These are phyloP conservation scores for Scalesia atractyloides DNA, from an alignment of 129 eudicot species.

Conservation along the genomic window DNA sequence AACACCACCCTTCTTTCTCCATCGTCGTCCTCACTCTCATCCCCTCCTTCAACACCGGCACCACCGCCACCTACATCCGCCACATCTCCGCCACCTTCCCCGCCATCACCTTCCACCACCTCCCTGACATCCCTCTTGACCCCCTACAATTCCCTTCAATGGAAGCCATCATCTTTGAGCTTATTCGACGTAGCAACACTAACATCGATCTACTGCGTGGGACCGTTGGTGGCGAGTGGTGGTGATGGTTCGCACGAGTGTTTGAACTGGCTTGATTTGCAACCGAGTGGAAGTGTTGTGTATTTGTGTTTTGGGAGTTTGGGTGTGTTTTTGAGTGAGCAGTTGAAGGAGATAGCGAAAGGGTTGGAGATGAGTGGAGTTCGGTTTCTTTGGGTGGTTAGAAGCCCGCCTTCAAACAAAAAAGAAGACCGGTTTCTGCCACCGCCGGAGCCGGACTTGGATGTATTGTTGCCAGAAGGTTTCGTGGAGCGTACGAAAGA, in stretches of 20 bases:
- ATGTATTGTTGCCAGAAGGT: slow-evolving; percentile 38
- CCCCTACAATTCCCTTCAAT: slow-evolving; percentile 32
- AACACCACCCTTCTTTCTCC: slow-evolving; percentile 33
- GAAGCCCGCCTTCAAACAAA: slow-evolving; percentile 39
- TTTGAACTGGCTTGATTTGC: slow-evolving; percentile 41
- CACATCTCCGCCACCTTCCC: slow-evolving; percentile 42
- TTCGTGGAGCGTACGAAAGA: slow-evolving; percentile 36
- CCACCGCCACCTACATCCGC: slow-evolving; percentile 38
- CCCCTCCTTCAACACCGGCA: slow-evolving; percentile 36
- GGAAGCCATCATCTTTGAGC: slow-evolving; percentile 43
- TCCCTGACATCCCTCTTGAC: slow-evolving; percentile 42
- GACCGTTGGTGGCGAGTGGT: slow-evolving; percentile 49
- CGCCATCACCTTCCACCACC: slow-evolving; percentile 50
- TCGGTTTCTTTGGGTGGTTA: slow-evolving; percentile 51
- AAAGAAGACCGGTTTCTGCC: slow-evolving; percentile 24
- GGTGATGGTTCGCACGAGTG: slow-evolving; percentile 26
- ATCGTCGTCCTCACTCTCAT: slow-evolving; percentile 35
- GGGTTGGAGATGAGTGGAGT: slow-evolving; percentile 42
- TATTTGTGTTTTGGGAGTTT: slow-evolving; percentile 48
- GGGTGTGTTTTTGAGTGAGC: slow-evolving; percentile 38
- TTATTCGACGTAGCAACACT: slow-evolving; percentile 42
- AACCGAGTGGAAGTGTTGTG: slow-evolving; percentile 48
- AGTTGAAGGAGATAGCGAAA: slow-evolving; percentile 40
- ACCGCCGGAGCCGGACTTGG: slow-evolving; percentile 50
- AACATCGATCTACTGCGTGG: slow-evolving; percentile 46